Percentiles rank a stretch among this genome's conserved stretches.
Conservation (phyloP, 139 green algal genomes). For the Micractinium conductrix region DNA sequence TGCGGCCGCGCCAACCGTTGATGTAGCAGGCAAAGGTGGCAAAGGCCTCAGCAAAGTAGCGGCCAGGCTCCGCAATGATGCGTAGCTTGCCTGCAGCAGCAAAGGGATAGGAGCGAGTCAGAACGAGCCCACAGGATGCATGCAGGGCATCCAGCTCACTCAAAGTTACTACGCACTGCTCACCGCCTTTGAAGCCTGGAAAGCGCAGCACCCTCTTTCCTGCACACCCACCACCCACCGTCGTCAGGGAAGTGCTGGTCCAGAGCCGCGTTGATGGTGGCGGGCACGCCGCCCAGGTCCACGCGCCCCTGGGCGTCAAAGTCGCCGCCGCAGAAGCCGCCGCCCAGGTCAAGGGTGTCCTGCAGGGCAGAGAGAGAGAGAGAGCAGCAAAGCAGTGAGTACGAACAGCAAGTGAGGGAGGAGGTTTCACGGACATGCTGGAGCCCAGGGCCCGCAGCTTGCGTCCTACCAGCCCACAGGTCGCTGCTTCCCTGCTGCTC, state of each 20-base stretch:
- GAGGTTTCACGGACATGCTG: too few species aligned
- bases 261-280: constrained; percentile 86
- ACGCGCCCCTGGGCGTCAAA: constrained; percentile 72
- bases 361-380: too few species aligned
- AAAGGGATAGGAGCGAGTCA: too few species aligned
- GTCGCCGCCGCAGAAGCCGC: constrained; percentile 87
- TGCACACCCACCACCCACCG: constrained; percentile 42
- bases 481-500: too few species aligned
- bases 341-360: constrained; percentile 95
- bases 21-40: constrained; percentile 83
- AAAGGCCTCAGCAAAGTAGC: constrained; percentile 96
- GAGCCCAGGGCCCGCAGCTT: too few species aligned
- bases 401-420: too few species aligned
- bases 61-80: constrained; percentile 95
- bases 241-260: constrained; percentile 85
- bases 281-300: constrained; percentile 78
- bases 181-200: not conserved
- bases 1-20: constrained; percentile 79
- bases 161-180: too few species aligned
- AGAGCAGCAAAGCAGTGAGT: too few species aligned
- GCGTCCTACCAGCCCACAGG: too few species aligned
- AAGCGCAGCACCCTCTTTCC: not conserved
- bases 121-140: not conserved
- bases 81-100: constrained; percentile 34
- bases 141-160: not conserved